Conservation (phyloP, 139 green algal genomes). For the Monoraphidium neglectum region DNA sequence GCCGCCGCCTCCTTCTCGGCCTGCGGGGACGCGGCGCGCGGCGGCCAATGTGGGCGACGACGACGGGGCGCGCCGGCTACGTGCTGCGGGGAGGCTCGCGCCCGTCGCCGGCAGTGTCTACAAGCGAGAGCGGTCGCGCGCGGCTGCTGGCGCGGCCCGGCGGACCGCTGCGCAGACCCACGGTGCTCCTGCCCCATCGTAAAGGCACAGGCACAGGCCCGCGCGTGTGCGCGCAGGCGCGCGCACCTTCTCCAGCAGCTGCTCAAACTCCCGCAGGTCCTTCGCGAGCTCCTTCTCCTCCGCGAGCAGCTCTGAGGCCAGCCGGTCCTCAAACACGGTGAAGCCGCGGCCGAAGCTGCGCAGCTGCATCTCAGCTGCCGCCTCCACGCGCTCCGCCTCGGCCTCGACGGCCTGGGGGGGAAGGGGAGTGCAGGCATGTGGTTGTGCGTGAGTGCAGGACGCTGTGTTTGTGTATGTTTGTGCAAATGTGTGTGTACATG, state of each 20-base stretch:
- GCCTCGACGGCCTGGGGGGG: background rate
- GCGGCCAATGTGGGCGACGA: no score
- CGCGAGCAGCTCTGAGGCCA: slow-evolving; percentile 28
- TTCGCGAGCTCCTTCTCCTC: slow-evolving; percentile 36
- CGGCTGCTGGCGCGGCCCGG: no score
- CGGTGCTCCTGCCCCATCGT: no score
- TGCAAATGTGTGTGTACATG: background rate
- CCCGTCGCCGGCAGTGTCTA: no score
- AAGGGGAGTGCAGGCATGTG: slow-evolving; percentile 3
- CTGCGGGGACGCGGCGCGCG: no score
- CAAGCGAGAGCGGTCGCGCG: no score
- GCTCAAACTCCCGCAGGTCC: slow-evolving; percentile 31
- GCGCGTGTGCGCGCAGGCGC: background rate
- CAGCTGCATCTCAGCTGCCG: slow-evolving; percentile 38
- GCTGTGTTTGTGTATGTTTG: background rate
- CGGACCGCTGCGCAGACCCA: no score
- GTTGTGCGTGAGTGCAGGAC: background rate
- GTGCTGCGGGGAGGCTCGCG: no score
- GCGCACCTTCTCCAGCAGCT: slow-evolving; percentile 33
- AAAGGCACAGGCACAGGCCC: no score
- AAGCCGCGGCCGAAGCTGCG: slow-evolving; percentile 73
- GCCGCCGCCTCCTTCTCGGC: no score
- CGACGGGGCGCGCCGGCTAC: no score
- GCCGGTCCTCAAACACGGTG: slow-evolving; percentile 36
- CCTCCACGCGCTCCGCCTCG: slow-evolving; percentile 6